Percentiles rank a stretch among this genome's conserved stretches.
Conservation (phyloP, 257 asterid species). For the Jacaranda copaia region DNA sequence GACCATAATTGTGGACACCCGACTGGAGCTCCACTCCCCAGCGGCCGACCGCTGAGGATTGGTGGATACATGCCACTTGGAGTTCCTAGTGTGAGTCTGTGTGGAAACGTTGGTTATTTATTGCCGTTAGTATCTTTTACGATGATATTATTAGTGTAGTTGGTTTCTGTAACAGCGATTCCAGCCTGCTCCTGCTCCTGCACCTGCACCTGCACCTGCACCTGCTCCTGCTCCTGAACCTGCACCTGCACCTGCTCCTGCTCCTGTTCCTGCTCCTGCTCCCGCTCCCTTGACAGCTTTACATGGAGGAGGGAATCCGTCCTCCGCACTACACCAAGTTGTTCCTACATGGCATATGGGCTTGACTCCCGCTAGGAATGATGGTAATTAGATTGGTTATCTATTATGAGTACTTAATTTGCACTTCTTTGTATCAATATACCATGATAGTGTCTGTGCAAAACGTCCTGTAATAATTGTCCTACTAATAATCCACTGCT, state of each 20-base stretch:
- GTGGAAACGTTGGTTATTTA: not conserved
- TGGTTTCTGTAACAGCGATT: constrained; percentile 43
- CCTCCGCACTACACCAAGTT: constrained; percentile 52
- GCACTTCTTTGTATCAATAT: constrained; percentile 30
- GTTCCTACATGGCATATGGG: constrained; percentile 52
- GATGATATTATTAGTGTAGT: constrained; percentile 18
- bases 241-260: constrained; percentile 35
- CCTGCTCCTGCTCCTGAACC: constrained; percentile 35
- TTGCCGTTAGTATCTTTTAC: constrained; percentile 14
- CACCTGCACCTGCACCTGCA: not conserved
- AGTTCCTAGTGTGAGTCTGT: constrained; percentile 58
- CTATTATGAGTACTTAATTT: constrained; percentile 12
- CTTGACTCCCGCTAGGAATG: constrained; percentile 51
- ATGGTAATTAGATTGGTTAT: constrained; percentile 45
- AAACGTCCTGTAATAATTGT: constrained; percentile 66
- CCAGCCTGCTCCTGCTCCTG: constrained; percentile 44
- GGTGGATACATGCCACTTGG: constrained; percentile 56
- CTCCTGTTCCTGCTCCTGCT: too few relatives aligned
- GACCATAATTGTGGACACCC: constrained; percentile 66
- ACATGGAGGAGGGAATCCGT: constrained; percentile 62
- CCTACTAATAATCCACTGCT: constrained; percentile 56
- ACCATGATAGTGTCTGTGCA: constrained; percentile 48
- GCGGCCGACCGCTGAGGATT: constrained; percentile 45
- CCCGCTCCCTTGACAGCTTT: constrained; percentile 45
- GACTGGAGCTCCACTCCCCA: constrained; percentile 55